Evolutionary conservation across 2,329 filamentous ascomycete species (phyloP).

Genomic region (Aureobasidium uvarum): DNA sequence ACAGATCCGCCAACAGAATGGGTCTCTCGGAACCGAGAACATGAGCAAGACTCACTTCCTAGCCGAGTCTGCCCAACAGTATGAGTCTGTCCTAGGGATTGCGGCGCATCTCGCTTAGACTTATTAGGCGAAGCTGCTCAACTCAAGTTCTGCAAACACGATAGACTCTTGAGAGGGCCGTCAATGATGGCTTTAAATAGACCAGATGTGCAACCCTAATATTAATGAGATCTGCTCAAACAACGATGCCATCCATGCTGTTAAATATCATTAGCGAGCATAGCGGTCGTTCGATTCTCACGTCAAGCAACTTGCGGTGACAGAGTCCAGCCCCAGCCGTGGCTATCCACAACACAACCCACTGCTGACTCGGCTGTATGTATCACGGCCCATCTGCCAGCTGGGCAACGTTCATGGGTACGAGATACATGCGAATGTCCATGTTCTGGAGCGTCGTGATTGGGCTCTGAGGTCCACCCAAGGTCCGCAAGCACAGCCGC

Average conservation of each 20-base stretch:
- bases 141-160: neutral
- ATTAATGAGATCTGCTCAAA: neutral
- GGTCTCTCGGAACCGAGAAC: neutral
- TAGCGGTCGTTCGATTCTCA: neutral
- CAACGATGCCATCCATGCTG: neutral
- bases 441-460: neutral
- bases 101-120: neutral
- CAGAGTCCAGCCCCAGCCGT: neutral
- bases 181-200: neutral
- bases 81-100: neutral
- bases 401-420: conserved; percentile 7
- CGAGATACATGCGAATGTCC: neutral
- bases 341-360: neutral
- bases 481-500: conserved; percentile 11
- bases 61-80: neutral
- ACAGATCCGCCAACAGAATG: neutral
- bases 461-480: neutral
- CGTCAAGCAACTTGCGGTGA: neutral
- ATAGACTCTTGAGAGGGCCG: neutral
- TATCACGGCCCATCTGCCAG: neutral
- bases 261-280: neutral
- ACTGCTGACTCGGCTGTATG: neutral
- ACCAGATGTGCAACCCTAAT: neutral
- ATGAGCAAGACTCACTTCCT: too few species aligned
- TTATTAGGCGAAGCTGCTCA: neutral